A percentile compares a stretch with the other conserved stretches of the same genome.
Conservation (phyloP, 441 rosid species). For the Cnidoscolus chayamansa region DNA sequence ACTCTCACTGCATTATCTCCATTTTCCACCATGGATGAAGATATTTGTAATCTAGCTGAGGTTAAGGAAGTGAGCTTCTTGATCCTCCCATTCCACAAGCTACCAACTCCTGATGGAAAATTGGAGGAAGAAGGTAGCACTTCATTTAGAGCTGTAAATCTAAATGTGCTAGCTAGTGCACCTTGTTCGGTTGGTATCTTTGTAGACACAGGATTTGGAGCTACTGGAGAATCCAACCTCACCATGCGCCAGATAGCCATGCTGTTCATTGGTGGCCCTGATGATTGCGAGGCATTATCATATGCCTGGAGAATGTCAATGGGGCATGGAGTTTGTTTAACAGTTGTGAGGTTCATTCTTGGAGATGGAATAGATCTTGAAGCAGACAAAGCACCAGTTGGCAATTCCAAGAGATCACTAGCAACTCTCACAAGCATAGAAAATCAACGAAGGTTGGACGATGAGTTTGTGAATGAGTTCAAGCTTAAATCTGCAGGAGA, state of each 20-base stretch:
- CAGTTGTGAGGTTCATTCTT: constrained; percentile 31
- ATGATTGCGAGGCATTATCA: constrained; percentile 48
- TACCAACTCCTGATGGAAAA: constrained; percentile 16
- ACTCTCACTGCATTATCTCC: constrained; percentile 34
- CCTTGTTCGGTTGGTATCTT: constrained; percentile 46
- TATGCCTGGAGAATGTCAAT: constrained; percentile 34
- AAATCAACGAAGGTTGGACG: constrained; percentile 22
- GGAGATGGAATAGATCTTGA: constrained; percentile 16
- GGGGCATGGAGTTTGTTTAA: constrained; percentile 26
- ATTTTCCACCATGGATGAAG: constrained; percentile 45
- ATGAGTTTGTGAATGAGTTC: constrained; percentile 33
- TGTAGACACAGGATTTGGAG: constrained; percentile 32
- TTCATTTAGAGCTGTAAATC: constrained; percentile 35
- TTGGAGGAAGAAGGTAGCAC: constrained; percentile 23
- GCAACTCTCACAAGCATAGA: background rate
- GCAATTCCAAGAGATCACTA: background rate
- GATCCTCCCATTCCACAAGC: constrained; percentile 45
- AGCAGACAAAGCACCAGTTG: background rate
- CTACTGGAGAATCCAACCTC: constrained; percentile 8
- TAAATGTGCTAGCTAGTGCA: constrained; percentile 35
- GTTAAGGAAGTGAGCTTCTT: constrained; percentile 37
- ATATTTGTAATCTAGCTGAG: constrained; percentile 47
- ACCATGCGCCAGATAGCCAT: constrained; percentile 17
- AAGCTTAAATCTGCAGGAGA: constrained; percentile 24
- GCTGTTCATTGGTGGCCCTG: constrained; percentile 46